Base-by-base conservation (phyloP, 2,329 filamentous ascomycete genomes). In the Eutypa lata region DNA sequence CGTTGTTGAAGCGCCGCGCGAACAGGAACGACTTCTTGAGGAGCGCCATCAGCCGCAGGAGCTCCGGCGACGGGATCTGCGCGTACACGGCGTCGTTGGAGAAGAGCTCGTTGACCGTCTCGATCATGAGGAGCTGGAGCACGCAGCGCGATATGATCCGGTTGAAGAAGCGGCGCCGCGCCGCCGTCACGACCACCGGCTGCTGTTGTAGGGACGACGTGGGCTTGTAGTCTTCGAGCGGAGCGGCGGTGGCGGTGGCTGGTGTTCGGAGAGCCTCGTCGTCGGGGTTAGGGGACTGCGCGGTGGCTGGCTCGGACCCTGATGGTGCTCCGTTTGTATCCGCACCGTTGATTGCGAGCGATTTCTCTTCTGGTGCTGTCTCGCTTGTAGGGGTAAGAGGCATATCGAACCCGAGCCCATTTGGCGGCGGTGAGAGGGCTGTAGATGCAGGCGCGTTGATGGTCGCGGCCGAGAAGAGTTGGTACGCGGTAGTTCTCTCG, bases 111-210 rank as follows among this genome's bases (percentile, higher is more conserved):
- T 96, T 95, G 42, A 99, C 95, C 0, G 95, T 99, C 71, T 99
- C 95, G 63, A 99, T 99, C 91, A 99, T 99, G 58, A 99, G 84
- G 2, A 99, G 83, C 71, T 99, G 95, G 8, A 99, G 78, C 3
- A 99, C 95, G 68, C 94, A 99, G 61, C 95, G 93, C 14, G 93
- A 97, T 71, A 99, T 99, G 71, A 99, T 99, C 61, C 93, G 90
- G 74, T 99, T 99, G 80, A 99, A 99, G 77, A 97, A 97, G 49
- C 92, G 88, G 35, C 94, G 85, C 24, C 94, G 89, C 0, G 94
- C 91, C 2, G 91, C 91, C 1, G 94, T 97, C 5, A 99, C 93
- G 1, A 95, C 89, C 6, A 96, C 82, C 0, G 93, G 91, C 54
- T 95, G 91, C 69, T 94, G 90, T 68, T 95, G 91, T 14, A 91